Conservation (phyloP, 2,329 filamentous ascomycete species). For the Xylaria polymorpha region DNA sequence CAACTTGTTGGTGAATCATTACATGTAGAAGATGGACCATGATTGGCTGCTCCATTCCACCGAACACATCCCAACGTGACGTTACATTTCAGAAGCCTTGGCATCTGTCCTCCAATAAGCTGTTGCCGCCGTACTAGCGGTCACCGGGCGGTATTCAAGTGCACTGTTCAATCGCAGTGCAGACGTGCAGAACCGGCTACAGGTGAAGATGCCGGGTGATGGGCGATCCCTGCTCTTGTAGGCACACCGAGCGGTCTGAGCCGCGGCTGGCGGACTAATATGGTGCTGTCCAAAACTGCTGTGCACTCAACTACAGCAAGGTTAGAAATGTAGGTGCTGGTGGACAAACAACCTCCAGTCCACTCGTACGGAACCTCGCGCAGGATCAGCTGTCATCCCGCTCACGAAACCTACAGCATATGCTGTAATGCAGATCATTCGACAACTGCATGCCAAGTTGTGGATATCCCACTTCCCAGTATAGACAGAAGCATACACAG, state of each 20-base stretch:
- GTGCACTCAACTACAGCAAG: conserved; percentile 1
- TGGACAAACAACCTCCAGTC: background rate
- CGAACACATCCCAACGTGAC: conserved; percentile 38
- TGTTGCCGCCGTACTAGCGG: conserved; percentile 22
- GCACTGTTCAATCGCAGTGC: conserved; percentile 25
- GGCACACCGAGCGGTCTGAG: conserved; percentile 41
- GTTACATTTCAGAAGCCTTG: conserved; percentile 42
- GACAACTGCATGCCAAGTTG: conserved; percentile 27
- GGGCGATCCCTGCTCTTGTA: conserved; percentile 36
- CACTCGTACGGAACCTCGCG: conserved; percentile 17
- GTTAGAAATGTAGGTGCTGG: background rate
- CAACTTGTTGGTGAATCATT: conserved; percentile 30
- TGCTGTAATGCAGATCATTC: conserved; percentile 37
- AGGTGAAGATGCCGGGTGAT: conserved; percentile 32
- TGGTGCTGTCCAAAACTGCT: conserved; percentile 6
- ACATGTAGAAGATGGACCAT: conserved; percentile 1
- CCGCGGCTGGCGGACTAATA: conserved; percentile 26
- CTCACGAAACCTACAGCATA: conserved; percentile 33
- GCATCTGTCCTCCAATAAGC: conserved; percentile 38
- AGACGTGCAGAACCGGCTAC: conserved; percentile 25
- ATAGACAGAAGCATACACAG: background rate
- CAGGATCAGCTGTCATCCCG: conserved; percentile 27
- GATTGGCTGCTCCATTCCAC: conserved; percentile 36
- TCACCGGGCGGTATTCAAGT: conserved; percentile 30
- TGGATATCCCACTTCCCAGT: conserved; percentile 18